These are phyloP conservation scores for Rhizopus delemar DNA, from an alignment of 371 early-diverging fungal species.

Conservation along the genomic window DNA sequence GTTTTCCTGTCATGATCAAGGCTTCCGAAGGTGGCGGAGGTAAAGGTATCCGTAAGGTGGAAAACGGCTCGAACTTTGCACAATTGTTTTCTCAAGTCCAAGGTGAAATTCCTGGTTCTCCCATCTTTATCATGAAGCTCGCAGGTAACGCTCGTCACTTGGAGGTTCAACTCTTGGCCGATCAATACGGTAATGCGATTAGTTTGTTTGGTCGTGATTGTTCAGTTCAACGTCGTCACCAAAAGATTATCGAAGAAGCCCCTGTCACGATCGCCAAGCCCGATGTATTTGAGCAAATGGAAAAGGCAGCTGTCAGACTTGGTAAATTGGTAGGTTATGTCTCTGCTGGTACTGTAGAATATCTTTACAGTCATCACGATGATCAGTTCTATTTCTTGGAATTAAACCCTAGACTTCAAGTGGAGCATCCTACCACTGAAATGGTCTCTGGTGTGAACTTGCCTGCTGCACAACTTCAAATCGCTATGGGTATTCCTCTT, in stretches of 20 bases:
- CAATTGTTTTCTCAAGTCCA: constrained; percentile 84
- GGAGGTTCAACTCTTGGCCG: constrained; percentile 97
- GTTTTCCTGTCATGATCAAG: constrained; percentile 98
- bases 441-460: constrained; percentile 98
- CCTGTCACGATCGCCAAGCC: constrained; percentile 91
- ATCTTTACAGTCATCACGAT: constrained; percentile 86
- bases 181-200: constrained; percentile 96
- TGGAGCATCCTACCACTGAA: constrained; percentile 99
- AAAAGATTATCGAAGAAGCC: constrained; percentile 95
- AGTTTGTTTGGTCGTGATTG: constrained; percentile 98
- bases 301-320: constrained; percentile 93
- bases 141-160: constrained; percentile 95
- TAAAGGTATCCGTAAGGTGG: constrained; percentile 96
- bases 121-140: constrained; percentile 96
- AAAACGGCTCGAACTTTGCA: constrained; percentile 70
- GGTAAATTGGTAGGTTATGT: constrained; percentile 95
- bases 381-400: constrained; percentile 96
- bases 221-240: constrained; percentile 98
- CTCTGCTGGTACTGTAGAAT: constrained; percentile 98
- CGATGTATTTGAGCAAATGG: constrained; percentile 87
- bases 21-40: constrained; percentile 99
- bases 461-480: constrained; percentile 96
- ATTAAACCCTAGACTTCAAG: constrained; percentile 98
- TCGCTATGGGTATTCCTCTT: constrained; percentile 97
- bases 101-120: constrained; percentile 95